Conservation (phyloP, 2,329 filamentous ascomycete genomes). For the Colletotrichum limetticola region DNA sequence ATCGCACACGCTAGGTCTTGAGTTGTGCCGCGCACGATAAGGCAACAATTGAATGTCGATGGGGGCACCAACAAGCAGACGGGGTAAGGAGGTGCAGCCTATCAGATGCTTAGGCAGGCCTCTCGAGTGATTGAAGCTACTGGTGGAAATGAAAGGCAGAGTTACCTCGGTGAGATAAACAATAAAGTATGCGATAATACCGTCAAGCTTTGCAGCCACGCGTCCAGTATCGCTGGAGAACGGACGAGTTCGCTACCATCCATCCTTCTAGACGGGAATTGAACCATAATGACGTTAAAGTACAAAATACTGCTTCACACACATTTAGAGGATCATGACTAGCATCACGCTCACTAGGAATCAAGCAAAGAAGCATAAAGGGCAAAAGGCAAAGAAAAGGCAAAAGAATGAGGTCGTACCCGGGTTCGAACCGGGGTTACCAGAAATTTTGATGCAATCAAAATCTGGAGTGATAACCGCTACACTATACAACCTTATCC, state of each 20-base stretch:
- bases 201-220: too few relatives aligned
- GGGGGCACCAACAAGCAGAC: too few relatives aligned
- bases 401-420: conserved; percentile 11
- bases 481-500: conserved; percentile 29
- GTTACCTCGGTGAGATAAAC: not conserved
- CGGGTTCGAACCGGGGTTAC: conserved; percentile 36
- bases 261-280: too few relatives aligned
- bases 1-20: conserved; percentile 13
- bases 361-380: too few relatives aligned
- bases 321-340: too few relatives aligned
- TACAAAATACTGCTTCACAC: too few relatives aligned
- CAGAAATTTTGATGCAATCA: conserved; percentile 18
- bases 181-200: too few relatives aligned
- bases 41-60: not conserved
- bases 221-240: too few relatives aligned
- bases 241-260: too few relatives aligned
- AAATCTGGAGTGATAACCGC: conserved; percentile 35
- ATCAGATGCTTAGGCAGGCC: not conserved
- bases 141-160: not conserved
- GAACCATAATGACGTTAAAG: too few relatives aligned
- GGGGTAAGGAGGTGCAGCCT: not conserved
- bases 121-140: not conserved
- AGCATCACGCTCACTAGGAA: too few relatives aligned
- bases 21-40: not conserved
- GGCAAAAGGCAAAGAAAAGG: too few relatives aligned